Base-by-base conservation (phyloP, 2,329 filamentous ascomycete species). In the Fonsecaea nubica region DNA sequence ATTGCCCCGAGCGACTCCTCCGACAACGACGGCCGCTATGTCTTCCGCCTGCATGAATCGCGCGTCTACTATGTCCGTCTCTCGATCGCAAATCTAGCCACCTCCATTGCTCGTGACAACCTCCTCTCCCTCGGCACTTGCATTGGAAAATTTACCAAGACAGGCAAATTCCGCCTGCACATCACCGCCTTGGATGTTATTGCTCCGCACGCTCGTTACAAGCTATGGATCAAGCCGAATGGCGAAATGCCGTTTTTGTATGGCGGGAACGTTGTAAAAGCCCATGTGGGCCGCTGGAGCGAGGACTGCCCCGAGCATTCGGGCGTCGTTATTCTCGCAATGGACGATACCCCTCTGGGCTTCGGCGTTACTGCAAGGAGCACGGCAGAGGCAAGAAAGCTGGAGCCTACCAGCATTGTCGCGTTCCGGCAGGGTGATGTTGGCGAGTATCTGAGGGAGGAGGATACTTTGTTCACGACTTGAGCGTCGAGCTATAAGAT, bases 201-300 rank as follows among this genome's bases (percentile, higher is more conserved):
- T 72, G 91, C 93, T 64, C 90, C 92, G 71, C 92, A 97, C 78
- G 94, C 94, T 53, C 86, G 95, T 66, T 96, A 97, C 82, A 98
- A 98, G 87, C 89, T 98, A 73, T 98, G 93, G 93, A 90, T 99
- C 72, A 96, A 96, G 81, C 87, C 89, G 66, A 98, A 98, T 80
- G 95, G 95, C 72, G 93, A 96, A 76, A 97, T 97, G 93, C 94
- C 95, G 0, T 98, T 96, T 78, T 82, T 99, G 55, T 99, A 98
- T 80, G 95, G 95, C 61, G 92, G 92, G 64, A 93, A 98, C 79
- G 85, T 96, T 60, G 87, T 96, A 72, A 92, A 92, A 78, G 90
- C 90, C 36, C 90, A 93, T 77, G 87, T 95, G 18, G 92, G 92
- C 21, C 83, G 93, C 68, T 94, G 91, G 89, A 91, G 89, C 48